Percentiles rank a stretch among this genome's conserved stretches.
Evolutionary conservation across 169 alveolate species (phyloP).

Genomic region (Cryptosporidium bovis): DNA sequence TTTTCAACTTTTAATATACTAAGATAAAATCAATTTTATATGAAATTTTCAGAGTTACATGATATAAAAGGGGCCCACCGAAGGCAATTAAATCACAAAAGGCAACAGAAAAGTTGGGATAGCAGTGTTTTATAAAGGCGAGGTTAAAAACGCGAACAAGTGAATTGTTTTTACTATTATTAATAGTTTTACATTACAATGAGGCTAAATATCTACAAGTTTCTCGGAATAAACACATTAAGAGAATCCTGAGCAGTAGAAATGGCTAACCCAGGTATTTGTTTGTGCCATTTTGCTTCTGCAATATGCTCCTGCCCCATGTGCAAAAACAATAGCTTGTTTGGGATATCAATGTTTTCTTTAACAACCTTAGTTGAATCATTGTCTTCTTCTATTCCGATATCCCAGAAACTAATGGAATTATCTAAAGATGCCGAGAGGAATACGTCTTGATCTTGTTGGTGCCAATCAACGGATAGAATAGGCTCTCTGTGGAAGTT

Average conservation of each 20-base stretch:
- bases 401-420: constrained; percentile 72
- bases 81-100: no score
- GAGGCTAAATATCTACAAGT: constrained; percentile 3
- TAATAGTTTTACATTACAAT: not conserved
- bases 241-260: constrained; percentile 72
- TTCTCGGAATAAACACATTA: constrained; percentile 58
- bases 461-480: constrained; percentile 63
- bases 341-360: constrained; percentile 14
- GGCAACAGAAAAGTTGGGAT: no score
- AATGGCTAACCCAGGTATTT: constrained; percentile 59
- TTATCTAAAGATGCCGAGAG: constrained; percentile 69
- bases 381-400: constrained; percentile 64
- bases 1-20: no score
- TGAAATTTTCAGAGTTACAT: no score
- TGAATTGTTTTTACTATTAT: no score
- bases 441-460: constrained; percentile 57
- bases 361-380: not conserved
- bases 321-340: constrained; percentile 52
- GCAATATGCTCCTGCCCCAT: constrained; percentile 75
- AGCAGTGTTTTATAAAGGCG: not conserved
- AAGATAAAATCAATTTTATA: no score
- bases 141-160: no score
- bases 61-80: no score
- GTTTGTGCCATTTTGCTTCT: constrained; percentile 73
- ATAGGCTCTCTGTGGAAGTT: constrained; percentile 56